Conservation (phyloP, 257 asterid genomes). For the Scutellaria minor region DNA sequence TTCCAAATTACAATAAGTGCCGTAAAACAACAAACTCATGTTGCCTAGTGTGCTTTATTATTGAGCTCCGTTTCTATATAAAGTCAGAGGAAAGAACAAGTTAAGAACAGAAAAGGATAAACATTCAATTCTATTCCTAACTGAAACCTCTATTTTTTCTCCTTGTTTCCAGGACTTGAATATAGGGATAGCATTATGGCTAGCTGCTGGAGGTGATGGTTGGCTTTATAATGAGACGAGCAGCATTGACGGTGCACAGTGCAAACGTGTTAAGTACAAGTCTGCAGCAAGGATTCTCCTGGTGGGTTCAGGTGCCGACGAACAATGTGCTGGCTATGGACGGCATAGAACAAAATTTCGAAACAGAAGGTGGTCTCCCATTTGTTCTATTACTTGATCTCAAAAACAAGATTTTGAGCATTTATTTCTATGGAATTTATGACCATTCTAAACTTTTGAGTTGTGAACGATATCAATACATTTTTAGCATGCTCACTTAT, state of each 20-base stretch:
- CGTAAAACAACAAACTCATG: not conserved
- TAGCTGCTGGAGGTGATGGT: slow-evolving; percentile 94
- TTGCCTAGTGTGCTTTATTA: not conserved
- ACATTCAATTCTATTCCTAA: not conserved
- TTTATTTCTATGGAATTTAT: not conserved
- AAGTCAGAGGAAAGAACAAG: not conserved
- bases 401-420: not conserved
- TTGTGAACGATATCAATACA: no score
- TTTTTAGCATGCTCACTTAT: not conserved
- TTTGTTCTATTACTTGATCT: not conserved
- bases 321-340: slow-evolving; percentile 99
- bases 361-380: slow-evolving; percentile 61
- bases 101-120: not conserved
- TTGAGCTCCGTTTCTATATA: not conserved
- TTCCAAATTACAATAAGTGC: slow-evolving; percentile 6
- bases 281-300: slow-evolving; percentile 80
- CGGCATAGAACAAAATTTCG: slow-evolving; percentile 91
- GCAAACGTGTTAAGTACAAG: slow-evolving; percentile 58
- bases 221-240: slow-evolving; percentile 55
- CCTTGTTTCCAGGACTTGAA: slow-evolving; percentile 76
- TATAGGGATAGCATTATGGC: slow-evolving; percentile 93
- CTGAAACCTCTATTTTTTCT: not conserved
- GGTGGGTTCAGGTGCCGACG: slow-evolving; percentile 98
- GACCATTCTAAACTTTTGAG: not conserved
- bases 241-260: slow-evolving; percentile 17